phyloP scores from a whole-genome alignment of 169 alveolate species.

The Plasmodium ovale region DNA sequence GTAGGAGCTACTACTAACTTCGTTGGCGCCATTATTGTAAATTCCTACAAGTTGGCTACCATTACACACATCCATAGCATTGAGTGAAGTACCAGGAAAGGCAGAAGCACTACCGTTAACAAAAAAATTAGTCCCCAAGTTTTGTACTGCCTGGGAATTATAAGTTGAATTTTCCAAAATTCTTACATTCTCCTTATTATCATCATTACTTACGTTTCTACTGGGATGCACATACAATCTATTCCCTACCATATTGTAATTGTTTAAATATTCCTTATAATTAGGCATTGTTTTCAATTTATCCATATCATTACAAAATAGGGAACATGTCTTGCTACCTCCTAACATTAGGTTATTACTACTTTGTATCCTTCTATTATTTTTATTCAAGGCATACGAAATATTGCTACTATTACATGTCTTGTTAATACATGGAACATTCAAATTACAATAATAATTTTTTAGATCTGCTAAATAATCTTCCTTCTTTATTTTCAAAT shows the following conservation, averaged over 20 bases:
- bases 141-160: too few relatives aligned
- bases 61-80: not conserved
- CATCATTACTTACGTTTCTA: not conserved
- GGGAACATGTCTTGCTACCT: not conserved
- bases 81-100: too few relatives aligned
- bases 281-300: not conserved
- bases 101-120: too few relatives aligned
- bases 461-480: not conserved
- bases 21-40: not conserved
- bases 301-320: slow-evolving; percentile 19
- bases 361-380: slow-evolving; percentile 9
- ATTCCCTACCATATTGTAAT: not conserved
- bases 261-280: not conserved
- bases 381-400: not conserved
- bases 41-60: not conserved
- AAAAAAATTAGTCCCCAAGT: too few relatives aligned
- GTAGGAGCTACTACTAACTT: too few relatives aligned
- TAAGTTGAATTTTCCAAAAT: too few relatives aligned
- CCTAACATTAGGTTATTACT: slow-evolving; percentile 6
- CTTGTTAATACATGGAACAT: not conserved
- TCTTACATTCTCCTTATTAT: not conserved
- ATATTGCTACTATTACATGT: not conserved
- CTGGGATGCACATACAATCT: not conserved
- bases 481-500: not conserved
- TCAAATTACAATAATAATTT: not conserved